These are phyloP conservation scores for Exophiala viscosa DNA, from an alignment of 2,329 filamentous ascomycete species.

Conservation along the genomic window DNA sequence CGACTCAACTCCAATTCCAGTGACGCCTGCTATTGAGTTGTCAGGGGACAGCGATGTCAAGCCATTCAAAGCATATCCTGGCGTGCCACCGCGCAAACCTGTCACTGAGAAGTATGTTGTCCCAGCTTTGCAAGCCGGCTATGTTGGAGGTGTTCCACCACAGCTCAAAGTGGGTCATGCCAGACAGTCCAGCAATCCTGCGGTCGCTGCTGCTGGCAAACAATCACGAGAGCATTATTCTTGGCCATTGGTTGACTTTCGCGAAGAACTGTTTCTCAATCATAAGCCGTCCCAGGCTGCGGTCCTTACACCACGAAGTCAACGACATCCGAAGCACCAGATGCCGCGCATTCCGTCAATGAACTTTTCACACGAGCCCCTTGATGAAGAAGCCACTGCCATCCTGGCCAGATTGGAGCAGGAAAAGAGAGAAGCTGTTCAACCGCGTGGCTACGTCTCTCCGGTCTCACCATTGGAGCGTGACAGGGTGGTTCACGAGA, in stretches of 20 bases:
- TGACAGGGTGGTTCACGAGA: conserved; percentile 1
- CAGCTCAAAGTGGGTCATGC: conserved; percentile 7
- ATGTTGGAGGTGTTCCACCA: conserved; percentile 13
- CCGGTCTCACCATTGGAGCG: not conserved
- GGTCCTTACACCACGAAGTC: not conserved
- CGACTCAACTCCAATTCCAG: conserved; percentile 3
- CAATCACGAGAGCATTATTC: conserved; percentile 1
- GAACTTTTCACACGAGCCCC: conserved; percentile 1
- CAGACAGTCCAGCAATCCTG: not conserved
- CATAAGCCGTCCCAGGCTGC: conserved; percentile 2
- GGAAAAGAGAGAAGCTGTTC: not conserved
- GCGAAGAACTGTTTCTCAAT: conserved; percentile 20
- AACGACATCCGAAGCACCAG: conserved; percentile 9
- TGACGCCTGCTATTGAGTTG: not conserved
- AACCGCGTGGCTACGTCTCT: conserved; percentile 1
- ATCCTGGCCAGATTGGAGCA: conserved; percentile 2
- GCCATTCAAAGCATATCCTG: conserved; percentile 12
- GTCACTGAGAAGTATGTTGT: conserved; percentile 6
- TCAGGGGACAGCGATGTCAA: not conserved
- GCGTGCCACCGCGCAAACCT: conserved; percentile 1
- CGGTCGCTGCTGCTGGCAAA: not conserved
- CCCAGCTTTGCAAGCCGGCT: conserved; percentile 16
- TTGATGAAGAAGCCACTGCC: conserved; percentile 7
- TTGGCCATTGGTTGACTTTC: conserved; percentile 18
- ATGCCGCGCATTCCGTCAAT: conserved; percentile 17